These are phyloP conservation scores for Aspergillus japonicus DNA, from an alignment of 2,329 filamentous ascomycete genomes.

Conservation along the genomic window DNA sequence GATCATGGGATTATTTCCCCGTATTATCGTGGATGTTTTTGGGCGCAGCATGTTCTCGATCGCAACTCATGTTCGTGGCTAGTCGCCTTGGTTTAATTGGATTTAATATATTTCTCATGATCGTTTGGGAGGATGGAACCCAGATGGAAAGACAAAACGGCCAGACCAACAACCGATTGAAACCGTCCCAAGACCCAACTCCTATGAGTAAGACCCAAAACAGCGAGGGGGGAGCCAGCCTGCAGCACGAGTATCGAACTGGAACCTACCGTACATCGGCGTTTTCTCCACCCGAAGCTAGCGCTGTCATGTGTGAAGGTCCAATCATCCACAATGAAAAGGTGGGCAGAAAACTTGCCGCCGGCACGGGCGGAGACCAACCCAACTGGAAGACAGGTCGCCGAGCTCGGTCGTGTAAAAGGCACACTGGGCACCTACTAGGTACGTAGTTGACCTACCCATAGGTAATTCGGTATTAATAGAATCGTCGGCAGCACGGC, in stretches of 20 bases:
- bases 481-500: too few species aligned
- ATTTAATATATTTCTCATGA: slow-evolving; percentile 2
- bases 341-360: not conserved
- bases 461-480: not conserved
- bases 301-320: slow-evolving; percentile 17
- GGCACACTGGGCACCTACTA: not conserved
- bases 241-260: slow-evolving; percentile 15
- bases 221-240: not conserved
- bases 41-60: not conserved
- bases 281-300: slow-evolving; percentile 12
- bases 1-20: not conserved
- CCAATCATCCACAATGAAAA: slow-evolving; percentile 9
- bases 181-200: not conserved
- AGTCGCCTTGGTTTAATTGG: slow-evolving; percentile 1
- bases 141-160: not conserved
- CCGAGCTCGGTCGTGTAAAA: not conserved
- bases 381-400: not conserved
- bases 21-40: not conserved
- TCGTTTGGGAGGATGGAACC: not conserved
- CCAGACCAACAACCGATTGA: slow-evolving; percentile 2
- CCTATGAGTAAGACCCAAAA: not conserved
- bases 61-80: not conserved
- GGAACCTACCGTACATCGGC: not conserved
- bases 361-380: slow-evolving; percentile 14
- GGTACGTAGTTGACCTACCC: not conserved